Conservation (phyloP, 2,329 filamentous ascomycete genomes). For the Ustulina deusta region DNA sequence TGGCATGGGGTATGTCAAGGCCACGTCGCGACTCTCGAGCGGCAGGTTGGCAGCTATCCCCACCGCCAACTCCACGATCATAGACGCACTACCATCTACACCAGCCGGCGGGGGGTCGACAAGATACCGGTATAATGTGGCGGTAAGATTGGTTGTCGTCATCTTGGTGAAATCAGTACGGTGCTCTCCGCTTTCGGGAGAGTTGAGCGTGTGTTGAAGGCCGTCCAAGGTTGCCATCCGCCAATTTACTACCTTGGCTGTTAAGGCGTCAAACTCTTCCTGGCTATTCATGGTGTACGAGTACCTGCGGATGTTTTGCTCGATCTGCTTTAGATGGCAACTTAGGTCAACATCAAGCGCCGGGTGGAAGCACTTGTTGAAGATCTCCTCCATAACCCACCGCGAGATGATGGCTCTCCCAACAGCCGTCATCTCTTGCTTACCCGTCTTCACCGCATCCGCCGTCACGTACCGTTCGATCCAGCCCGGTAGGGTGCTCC, state of each 20-base stretch:
- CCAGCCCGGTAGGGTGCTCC: constrained; percentile 85
- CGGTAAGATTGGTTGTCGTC: constrained; percentile 75
- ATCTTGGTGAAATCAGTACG: constrained; percentile 76
- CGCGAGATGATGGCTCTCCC: constrained; percentile 88
- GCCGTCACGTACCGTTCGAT: constrained; percentile 82
- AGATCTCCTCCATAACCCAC: constrained; percentile 92
- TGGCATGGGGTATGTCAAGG: constrained; percentile 85
- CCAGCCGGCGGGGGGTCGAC: constrained; percentile 81
- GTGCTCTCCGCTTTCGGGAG: constrained; percentile 73
- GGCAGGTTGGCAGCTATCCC: constrained; percentile 88
- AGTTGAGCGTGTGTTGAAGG: constrained; percentile 76
- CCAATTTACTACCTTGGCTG: constrained; percentile 91
- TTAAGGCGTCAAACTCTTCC: constrained; percentile 90
- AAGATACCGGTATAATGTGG: constrained; percentile 78
- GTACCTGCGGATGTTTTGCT: constrained; percentile 85
- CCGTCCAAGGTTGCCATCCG: constrained; percentile 93
- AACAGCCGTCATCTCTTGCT: constrained; percentile 97
- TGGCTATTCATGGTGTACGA: constrained; percentile 79
- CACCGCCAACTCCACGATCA: constrained; percentile 93
- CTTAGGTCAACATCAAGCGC: constrained; percentile 82
- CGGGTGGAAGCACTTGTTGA: constrained; percentile 93
- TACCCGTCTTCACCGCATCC: constrained; percentile 86
- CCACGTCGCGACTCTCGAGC: constrained; percentile 89
- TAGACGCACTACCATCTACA: constrained; percentile 87
- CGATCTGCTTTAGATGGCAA: constrained; percentile 83